Conservation (phyloP, 192 early-diverging fungal genomes). For the Coemansia sp. region DNA sequence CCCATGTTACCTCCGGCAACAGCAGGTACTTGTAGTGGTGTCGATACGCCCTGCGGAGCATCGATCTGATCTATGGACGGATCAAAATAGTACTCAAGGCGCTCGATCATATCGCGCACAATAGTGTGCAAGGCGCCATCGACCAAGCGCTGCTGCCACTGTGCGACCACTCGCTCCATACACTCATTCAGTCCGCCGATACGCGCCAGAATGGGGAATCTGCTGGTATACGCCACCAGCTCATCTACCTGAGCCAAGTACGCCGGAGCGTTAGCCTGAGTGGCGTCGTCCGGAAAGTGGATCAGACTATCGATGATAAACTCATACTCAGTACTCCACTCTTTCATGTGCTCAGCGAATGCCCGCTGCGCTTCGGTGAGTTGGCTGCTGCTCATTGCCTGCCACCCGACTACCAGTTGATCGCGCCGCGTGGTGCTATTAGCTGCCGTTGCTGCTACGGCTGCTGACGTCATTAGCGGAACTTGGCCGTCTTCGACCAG, state of each 20-base stretch:
- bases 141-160: slow-evolving; percentile 44
- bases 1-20: background rate
- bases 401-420: slow-evolving; percentile 44
- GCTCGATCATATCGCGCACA: slow-evolving; percentile 49
- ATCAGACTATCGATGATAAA: slow-evolving; percentile 45
- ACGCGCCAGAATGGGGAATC: slow-evolving; percentile 39
- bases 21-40: background rate
- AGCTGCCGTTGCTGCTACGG: background rate
- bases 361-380: slow-evolving; percentile 31
- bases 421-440: background rate
- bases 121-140: slow-evolving; percentile 36
- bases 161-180: slow-evolving; percentile 24
- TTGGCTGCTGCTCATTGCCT: slow-evolving; percentile 38
- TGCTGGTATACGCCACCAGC: slow-evolving; percentile 17
- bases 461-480: background rate
- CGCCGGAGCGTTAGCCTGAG: slow-evolving; percentile 5
- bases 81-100: slow-evolving; percentile 54
- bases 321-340: slow-evolving; percentile 51
- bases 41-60: background rate
- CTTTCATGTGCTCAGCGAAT: slow-evolving; percentile 26
- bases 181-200: slow-evolving; percentile 46
- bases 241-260: slow-evolving; percentile 41
- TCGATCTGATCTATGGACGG: slow-evolving; percentile 25
- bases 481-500: slow-evolving; percentile 15
- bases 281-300: slow-evolving; percentile 38